A percentile compares a stretch with the other conserved stretches of the same genome.
Evolutionary conservation across 768 basidiomycete genomes (phyloP).

Genomic region (Macrolepiota albuminosa): DNA sequence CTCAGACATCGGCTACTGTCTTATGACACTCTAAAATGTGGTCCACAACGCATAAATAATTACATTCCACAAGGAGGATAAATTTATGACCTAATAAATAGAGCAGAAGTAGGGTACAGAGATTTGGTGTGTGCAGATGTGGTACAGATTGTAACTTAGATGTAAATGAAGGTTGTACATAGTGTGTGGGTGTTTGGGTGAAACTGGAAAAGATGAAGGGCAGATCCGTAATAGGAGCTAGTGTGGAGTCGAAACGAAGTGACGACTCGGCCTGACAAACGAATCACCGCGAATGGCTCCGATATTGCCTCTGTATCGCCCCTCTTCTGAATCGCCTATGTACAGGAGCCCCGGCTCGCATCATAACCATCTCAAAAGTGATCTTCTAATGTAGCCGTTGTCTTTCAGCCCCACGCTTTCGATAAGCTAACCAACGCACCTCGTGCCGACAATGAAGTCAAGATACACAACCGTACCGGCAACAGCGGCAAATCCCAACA

Average conservation of each 20-base stretch:
- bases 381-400: not conserved
- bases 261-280: not conserved
- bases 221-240: not conserved
- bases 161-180: not conserved
- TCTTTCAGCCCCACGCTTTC: not conserved
- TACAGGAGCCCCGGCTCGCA: not conserved
- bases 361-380: not conserved
- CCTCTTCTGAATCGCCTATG: too few relatives aligned
- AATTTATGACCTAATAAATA: not conserved
- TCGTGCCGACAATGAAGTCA: not conserved
- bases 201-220: not conserved
- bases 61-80: not conserved
- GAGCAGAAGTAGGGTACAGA: not conserved
- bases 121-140: not conserved
- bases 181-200: not conserved
- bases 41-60: not conserved
- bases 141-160: not conserved
- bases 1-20: not conserved
- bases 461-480: constrained; percentile 2
- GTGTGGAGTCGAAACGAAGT: not conserved
- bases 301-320: not conserved
- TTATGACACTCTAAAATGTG: not conserved
- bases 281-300: not conserved
- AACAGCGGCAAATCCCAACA: constrained; percentile 4
- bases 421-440: not conserved